phyloP scores from a whole-genome alignment of 2,329 filamentous ascomycete species.

The Neonectria hederae region DNA sequence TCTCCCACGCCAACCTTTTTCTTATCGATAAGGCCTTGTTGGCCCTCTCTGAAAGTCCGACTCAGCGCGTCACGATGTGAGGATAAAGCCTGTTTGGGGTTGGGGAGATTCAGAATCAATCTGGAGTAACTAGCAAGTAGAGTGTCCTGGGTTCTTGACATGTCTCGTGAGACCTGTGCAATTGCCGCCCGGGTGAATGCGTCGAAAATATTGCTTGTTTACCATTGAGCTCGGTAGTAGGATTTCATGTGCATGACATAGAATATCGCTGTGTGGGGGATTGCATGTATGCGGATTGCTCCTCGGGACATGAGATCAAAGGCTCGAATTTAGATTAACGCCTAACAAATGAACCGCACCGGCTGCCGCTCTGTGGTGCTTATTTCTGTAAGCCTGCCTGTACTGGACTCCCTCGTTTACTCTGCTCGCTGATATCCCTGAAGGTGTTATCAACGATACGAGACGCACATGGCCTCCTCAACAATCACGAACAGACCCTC shows the following conservation, averaged over 20 bases:
- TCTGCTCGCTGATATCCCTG: neutral
- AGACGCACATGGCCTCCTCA: neutral
- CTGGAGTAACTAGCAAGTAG: neutral
- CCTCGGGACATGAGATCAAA: neutral
- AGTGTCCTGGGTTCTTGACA: neutral
- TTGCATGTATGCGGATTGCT: neutral
- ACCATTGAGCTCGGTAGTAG: neutral
- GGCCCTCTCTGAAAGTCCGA: conserved; percentile 12
- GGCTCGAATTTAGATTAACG: neutral
- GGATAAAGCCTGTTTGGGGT: neutral
- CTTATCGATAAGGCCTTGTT: conserved; percentile 46
- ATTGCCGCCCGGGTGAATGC: conserved; percentile 4
- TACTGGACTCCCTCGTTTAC: neutral
- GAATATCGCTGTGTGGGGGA: neutral
- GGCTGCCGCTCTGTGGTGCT: neutral
- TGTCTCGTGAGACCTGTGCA: neutral
- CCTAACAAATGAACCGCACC: too few relatives aligned
- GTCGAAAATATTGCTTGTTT: neutral
- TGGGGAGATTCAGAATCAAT: neutral
- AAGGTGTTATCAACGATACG: neutral
- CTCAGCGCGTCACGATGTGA: neutral
- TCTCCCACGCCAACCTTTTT: conserved; percentile 36
- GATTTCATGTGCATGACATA: neutral
- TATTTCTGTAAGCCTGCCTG: neutral
- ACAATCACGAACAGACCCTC: neutral